Base-by-base conservation (phyloP, 768 basidiomycete genomes). In the Rossbeevera mucosa region DNA sequence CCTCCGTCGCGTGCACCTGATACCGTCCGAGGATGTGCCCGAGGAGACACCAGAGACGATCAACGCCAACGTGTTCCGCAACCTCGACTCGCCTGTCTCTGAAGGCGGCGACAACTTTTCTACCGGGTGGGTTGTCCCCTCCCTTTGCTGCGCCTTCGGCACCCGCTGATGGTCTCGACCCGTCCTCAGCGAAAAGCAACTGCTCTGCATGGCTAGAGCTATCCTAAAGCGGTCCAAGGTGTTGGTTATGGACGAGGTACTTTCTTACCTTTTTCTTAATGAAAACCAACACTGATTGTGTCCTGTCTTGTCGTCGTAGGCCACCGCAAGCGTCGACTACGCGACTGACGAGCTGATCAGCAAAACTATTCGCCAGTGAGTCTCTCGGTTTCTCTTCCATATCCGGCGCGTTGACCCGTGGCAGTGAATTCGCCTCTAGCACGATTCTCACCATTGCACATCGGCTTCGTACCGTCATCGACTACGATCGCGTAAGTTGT, bases 71-170 rank as follows among this genome's bases (percentile, higher is more conserved):
- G 80, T 88, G 3, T 90, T 90, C 79, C 80, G 84, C 18, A 80
- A 85, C 60, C 72, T 91, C 6, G 87, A 91, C 55, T 86, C 83
- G 0, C 58, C 76, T 7, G 86, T 91, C 3, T 85, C 85, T 1
- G 91, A 94, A 71, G 88, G 87, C 1, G 90, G 89, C 16, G 92
- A 94, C 18, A 94, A 93, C 71, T 93, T 94, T 65, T 91, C 88
- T 0, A 86, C 88, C 7, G 88, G 88, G 86, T 87, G 52, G 43
- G 76, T 64, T 42, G 41, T 42, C 9, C 20, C 14, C 9, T 4
- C 4, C 40, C 21, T 13, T 22, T 4, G 5, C 22, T 22, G 7
- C 21, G 22, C 41, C 13, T 42, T 22, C 2, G 14, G 14, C 13
- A 22, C 2, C 6, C 1, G 13, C 13, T 41, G 12, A 41, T 3